These are phyloP conservation scores for Rossbeevera mucosa DNA, from an alignment of 768 basidiomycete species.

Conservation along the genomic window DNA sequence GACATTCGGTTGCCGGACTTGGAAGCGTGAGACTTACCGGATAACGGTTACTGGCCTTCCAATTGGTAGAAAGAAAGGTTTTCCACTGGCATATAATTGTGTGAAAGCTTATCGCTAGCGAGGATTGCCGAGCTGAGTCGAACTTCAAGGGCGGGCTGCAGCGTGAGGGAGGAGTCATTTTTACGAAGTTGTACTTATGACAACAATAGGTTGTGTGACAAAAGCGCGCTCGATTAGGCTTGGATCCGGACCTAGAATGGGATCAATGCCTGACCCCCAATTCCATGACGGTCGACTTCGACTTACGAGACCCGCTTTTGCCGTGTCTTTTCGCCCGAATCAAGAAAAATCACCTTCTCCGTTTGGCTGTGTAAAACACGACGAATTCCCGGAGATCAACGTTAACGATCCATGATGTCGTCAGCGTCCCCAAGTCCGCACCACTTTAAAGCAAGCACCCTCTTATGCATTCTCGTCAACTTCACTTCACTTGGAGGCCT, in stretches of 20 bases:
- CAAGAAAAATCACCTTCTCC: conserved; percentile 9
- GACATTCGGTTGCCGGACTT: conserved; percentile 13
- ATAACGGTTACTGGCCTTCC: conserved; percentile 17
- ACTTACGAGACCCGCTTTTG: conserved; percentile 35
- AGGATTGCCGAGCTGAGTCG: background rate
- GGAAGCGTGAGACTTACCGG: conserved; percentile 22
- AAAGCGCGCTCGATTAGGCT: conserved; percentile 6
- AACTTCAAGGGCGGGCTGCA: background rate
- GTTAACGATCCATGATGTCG: conserved; percentile 20
- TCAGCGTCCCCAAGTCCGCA: conserved; percentile 16
- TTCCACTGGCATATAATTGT: background rate
- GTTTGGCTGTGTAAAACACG: conserved; percentile 21
- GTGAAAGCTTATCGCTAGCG: background rate
- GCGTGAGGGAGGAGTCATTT: no score
- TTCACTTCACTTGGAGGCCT: conserved; percentile 14
- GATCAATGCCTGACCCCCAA: conserved; percentile 23
- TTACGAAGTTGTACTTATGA: background rate
- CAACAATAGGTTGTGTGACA: conserved; percentile 4
- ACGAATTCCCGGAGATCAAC: conserved; percentile 30
- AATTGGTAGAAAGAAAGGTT: conserved; percentile 2
- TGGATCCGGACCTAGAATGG: conserved; percentile 15
- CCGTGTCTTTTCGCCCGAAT: conserved; percentile 31
- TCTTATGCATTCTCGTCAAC: conserved; percentile 24
- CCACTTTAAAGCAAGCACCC: conserved; percentile 20
- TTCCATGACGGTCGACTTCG: conserved; percentile 28